Percentiles rank a stretch among this genome's conserved stretches.
Conservation (phyloP, 306 rosid species). For the Casuarina cunninghamiana region DNA sequence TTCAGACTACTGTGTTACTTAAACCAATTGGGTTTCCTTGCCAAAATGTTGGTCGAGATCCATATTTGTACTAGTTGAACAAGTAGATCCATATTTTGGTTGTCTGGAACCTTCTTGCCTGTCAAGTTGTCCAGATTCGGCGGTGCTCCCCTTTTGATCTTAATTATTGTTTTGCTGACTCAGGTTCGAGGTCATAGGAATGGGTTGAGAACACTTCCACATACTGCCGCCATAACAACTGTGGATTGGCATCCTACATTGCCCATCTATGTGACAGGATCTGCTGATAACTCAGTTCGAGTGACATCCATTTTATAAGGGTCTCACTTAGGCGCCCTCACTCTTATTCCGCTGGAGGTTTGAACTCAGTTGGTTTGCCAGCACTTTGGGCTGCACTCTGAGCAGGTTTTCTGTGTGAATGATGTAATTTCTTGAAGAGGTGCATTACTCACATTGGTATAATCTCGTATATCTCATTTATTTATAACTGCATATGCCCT, state of each 20-base stretch:
- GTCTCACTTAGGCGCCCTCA: constrained; percentile 8
- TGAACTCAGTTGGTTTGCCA: constrained; percentile 2
- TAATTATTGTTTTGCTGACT: constrained; percentile 18
- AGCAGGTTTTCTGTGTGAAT: constrained; percentile 8
- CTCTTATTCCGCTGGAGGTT: constrained; percentile 19
- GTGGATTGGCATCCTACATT: constrained; percentile 96
- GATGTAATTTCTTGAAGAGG: constrained; percentile 7
- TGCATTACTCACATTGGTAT: neutral
- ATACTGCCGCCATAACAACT: constrained; percentile 74
- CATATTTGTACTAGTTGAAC: neutral
- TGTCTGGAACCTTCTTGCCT: constrained; percentile 2
- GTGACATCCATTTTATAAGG: constrained; percentile 68
- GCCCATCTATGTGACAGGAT: constrained; percentile 89
- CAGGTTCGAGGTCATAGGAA: constrained; percentile 65
- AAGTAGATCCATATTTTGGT: constrained; percentile 19
- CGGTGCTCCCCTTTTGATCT: constrained; percentile 6
- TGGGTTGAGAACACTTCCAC: constrained; percentile 86
- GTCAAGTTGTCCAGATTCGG: neutral
- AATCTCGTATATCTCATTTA: neutral
- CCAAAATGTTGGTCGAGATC: neutral
- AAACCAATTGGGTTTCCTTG: constrained; percentile 7
- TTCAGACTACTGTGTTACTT: neutral
- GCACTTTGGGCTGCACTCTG: neutral
- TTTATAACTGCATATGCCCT: neutral
- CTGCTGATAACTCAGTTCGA: constrained; percentile 90